These are phyloP conservation scores for Gossypium turneri DNA, from an alignment of 345 rosid species.

Conservation along the genomic window DNA sequence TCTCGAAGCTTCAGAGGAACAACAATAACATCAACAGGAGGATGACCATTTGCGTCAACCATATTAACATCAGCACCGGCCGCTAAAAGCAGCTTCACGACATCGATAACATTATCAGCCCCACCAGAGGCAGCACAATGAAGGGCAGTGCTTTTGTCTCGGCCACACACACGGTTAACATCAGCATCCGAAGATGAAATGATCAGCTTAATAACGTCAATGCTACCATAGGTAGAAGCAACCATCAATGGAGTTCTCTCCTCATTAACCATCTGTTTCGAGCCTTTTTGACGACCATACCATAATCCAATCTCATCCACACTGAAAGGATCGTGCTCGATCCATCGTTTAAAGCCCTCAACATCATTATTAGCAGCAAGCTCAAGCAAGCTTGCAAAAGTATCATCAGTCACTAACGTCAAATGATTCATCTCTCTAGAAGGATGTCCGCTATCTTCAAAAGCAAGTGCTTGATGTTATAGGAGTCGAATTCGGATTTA, in stretches of 20 bases:
- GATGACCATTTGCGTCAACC: conserved; percentile 54
- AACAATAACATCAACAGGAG: conserved; percentile 77
- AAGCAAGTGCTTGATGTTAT: conserved; percentile 18
- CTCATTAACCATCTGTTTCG: conserved; percentile 74
- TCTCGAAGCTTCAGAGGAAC: conserved; percentile 67
- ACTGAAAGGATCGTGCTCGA: conserved; percentile 58
- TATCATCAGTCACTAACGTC: conserved; percentile 71
- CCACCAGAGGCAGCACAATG: conserved; percentile 98
- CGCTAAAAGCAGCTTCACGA: conserved; percentile 66
- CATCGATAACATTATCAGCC: conserved; percentile 65
- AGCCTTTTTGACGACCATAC: conserved; percentile 88
- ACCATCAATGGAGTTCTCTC: conserved; percentile 92
- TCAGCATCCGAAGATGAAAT: conserved; percentile 67
- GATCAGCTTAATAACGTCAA: conserved; percentile 70
- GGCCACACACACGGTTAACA: conserved; percentile 65
- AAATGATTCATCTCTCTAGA: conserved; percentile 64
- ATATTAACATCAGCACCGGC: conserved; percentile 77
- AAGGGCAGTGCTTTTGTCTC: conserved; percentile 72
- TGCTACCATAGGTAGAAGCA: conserved; percentile 82
- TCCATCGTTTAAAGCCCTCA: conserved; percentile 50
- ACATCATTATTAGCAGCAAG: conserved; percentile 85
- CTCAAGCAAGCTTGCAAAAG: conserved; percentile 85
- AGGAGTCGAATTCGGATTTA: conserved; percentile 27
- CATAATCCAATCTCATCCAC: conserved; percentile 76
- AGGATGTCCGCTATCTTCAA: conserved; percentile 31